A percentile compares a stretch with the other conserved stretches of the same genome.
Conservation (phyloP, 352 stramenopile genomes). For the Phytophthora pinifolia region DNA sequence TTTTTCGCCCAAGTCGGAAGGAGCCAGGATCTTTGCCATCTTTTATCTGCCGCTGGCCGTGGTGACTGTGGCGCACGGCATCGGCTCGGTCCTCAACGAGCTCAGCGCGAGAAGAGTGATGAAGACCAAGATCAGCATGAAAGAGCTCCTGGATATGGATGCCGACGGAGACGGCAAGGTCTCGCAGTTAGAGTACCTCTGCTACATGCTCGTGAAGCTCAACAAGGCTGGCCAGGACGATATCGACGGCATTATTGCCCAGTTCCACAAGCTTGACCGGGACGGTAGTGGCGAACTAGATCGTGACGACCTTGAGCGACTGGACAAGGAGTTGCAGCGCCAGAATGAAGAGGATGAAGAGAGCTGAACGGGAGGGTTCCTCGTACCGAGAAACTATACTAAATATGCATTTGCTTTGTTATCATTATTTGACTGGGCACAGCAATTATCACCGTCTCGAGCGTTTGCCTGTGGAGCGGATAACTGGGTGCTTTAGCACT, state of each 20-base stretch:
- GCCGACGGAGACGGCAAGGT: constrained; percentile 68
- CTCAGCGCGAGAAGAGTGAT: constrained; percentile 55
- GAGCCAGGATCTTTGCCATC: constrained; percentile 77
- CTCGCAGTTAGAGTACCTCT: constrained; percentile 64
- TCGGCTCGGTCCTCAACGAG: constrained; percentile 68
- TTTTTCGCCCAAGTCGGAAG: constrained; percentile 56
- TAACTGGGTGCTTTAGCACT: too few species aligned
- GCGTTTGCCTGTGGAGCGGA: too few species aligned
- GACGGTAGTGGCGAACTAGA: constrained; percentile 69
- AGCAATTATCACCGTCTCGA: too few species aligned
- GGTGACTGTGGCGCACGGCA: constrained; percentile 62
- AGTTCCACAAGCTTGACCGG: constrained; percentile 68
- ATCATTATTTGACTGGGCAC: neutral
- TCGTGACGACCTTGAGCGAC: constrained; percentile 60
- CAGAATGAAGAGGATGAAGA: constrained; percentile 27
- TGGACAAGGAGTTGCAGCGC: constrained; percentile 56
- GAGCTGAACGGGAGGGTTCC: too few species aligned
- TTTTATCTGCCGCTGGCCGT: constrained; percentile 80
- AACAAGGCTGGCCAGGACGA: constrained; percentile 67
- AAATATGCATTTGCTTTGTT: too few species aligned
- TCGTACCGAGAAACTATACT: too few species aligned
- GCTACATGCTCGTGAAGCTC: constrained; percentile 79
- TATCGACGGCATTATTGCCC: constrained; percentile 61
- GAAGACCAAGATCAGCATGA: constrained; percentile 77
- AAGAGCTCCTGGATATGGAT: constrained; percentile 71